Evolutionary conservation across 2,329 filamentous ascomycete species (phyloP).

Genomic region (Kalmusia sp.): DNA sequence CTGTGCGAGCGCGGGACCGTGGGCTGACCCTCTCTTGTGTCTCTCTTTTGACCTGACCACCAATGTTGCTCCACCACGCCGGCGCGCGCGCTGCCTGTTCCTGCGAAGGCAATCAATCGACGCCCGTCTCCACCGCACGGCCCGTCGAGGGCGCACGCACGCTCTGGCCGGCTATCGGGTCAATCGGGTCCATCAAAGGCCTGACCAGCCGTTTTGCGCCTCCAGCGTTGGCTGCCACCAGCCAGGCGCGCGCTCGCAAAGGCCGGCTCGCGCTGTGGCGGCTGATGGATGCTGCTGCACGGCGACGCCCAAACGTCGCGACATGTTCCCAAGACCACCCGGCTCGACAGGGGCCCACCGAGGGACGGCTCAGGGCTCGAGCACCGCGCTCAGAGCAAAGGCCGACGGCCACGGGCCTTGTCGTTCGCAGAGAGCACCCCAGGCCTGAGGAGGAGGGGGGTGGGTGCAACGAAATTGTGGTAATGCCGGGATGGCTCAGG

Average conservation of each 20-base stretch:
- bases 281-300: constrained; percentile 39
- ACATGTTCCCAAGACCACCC: constrained; percentile 18
- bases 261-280: constrained; percentile 35
- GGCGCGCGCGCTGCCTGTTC: constrained; percentile 11
- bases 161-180: constrained; percentile 12
- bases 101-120: constrained; percentile 16
- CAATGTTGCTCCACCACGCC: not conserved
- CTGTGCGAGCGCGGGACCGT: not conserved
- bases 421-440: constrained; percentile 25
- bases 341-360: constrained; percentile 18
- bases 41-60: not conserved
- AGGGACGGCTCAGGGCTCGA: constrained; percentile 11
- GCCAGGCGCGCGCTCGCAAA: constrained; percentile 14
- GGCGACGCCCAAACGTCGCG: constrained; percentile 36
- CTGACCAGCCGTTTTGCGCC: constrained; percentile 35
- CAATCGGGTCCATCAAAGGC: too few species aligned
- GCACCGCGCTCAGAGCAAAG: constrained; percentile 9
- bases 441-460: constrained; percentile 31
- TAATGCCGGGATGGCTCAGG: constrained; percentile 14
- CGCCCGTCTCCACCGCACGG: constrained; percentile 37
- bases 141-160: constrained; percentile 20
- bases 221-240: constrained; percentile 18
- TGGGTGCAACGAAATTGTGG: constrained; percentile 14
- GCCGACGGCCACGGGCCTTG: constrained; percentile 16
- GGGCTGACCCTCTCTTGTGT: constrained; percentile 4